Conservation (phyloP, 768 basidiomycete genomes). For the Royoungia palumana region DNA sequence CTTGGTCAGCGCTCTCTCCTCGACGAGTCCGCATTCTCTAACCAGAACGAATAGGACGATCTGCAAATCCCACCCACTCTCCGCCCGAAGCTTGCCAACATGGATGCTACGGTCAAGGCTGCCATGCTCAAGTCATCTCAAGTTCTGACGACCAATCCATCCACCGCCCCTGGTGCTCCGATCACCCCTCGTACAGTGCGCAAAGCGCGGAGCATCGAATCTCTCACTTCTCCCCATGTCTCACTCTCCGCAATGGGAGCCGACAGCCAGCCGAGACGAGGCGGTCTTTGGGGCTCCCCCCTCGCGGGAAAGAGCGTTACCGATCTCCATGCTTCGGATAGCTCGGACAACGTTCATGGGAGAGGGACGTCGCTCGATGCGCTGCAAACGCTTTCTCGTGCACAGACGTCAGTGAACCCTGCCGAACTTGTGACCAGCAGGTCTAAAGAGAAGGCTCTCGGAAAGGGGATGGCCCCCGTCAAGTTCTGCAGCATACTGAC, state of each 20-base stretch:
- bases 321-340: conserved; percentile 24
- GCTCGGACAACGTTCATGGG: conserved; percentile 40
- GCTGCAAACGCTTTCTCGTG: conserved; percentile 48
- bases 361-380: conserved; percentile 65
- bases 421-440: conserved; percentile 35
- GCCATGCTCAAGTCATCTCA: conserved; percentile 89
- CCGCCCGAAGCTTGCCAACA: conserved; percentile 72
- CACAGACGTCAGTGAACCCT: conserved; percentile 45
- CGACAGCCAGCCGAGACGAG: conserved; percentile 31
- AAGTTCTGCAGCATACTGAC: conserved; percentile 67
- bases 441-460: conserved; percentile 50
- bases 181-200: conserved; percentile 57
- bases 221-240: conserved; percentile 51
- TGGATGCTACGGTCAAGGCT: conserved; percentile 85
- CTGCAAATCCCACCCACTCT: conserved; percentile 81
- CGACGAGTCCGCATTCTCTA: not conserved
- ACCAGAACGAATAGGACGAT: conserved; percentile 58
- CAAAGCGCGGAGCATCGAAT: conserved; percentile 71
- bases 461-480: conserved; percentile 58
- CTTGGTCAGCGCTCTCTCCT: conserved; percentile 48
- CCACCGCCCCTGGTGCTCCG: conserved; percentile 30
- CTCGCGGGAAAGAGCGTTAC: conserved; percentile 32
- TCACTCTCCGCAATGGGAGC: conserved; percentile 37
- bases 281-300: conserved; percentile 22
- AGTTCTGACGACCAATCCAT: conserved; percentile 46